Conservation (phyloP, 2,329 filamentous ascomycete genomes). For the Ophiostoma ips region DNA sequence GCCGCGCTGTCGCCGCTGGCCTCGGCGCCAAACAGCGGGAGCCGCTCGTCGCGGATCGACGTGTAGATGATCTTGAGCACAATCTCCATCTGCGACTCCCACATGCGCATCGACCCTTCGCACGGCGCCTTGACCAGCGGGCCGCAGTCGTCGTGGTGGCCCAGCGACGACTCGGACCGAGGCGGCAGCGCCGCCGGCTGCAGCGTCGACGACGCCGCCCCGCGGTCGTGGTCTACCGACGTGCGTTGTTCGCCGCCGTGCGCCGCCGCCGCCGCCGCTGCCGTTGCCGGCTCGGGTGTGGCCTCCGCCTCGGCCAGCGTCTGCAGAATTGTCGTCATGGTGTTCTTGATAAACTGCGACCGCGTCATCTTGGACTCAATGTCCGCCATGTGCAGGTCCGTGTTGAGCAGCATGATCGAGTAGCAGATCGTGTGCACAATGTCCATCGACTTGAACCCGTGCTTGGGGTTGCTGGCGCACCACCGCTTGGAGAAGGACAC, state of each 20-base stretch:
- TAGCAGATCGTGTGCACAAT: slow-evolving; percentile 97
- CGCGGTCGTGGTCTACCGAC: slow-evolving; percentile 19
- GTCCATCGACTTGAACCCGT: slow-evolving; percentile 85
- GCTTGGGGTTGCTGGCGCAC: slow-evolving; percentile 84
- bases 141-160: slow-evolving; percentile 42
- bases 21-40: slow-evolving; percentile 69
- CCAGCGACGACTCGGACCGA: slow-evolving; percentile 29
- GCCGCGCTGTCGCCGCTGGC: neutral
- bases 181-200: slow-evolving; percentile 26
- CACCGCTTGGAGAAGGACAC: slow-evolving; percentile 80
- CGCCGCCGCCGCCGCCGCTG: no score
- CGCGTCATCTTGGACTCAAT: slow-evolving; percentile 96
- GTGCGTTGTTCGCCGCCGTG: neutral
- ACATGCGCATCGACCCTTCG: slow-evolving; percentile 59
- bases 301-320: slow-evolving; percentile 60
- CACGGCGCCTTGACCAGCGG: slow-evolving; percentile 68
- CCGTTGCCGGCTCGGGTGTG: slow-evolving; percentile 35
- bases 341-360: slow-evolving; percentile 91
- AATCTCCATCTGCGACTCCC: slow-evolving; percentile 81
- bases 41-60: slow-evolving; percentile 73
- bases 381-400: slow-evolving; percentile 86
- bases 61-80: slow-evolving; percentile 84
- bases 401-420: slow-evolving; percentile 88
- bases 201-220: slow-evolving; percentile 1
- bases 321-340: slow-evolving; percentile 74